Conservation (phyloP, 768 basidiomycete species). For the Pleurotus sapidus region DNA sequence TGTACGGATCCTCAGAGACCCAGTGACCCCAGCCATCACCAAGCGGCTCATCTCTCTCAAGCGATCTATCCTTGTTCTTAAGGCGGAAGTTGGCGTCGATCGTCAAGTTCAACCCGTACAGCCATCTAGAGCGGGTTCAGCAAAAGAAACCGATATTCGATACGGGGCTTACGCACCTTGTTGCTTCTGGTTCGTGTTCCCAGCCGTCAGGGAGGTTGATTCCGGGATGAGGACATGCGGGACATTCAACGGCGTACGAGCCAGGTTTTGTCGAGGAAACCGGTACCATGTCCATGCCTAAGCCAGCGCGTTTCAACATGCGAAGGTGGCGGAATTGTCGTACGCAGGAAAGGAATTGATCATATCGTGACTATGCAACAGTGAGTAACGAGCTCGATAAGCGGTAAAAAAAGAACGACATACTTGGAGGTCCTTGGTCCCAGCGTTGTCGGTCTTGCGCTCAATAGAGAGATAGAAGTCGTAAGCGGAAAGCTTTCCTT, state of each 20-base stretch:
- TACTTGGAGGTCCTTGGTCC: neutral
- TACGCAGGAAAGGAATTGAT: slow-evolving; percentile 4
- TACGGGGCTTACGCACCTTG: neutral
- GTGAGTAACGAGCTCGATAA: too few relatives aligned
- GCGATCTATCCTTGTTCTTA: slow-evolving; percentile 17
- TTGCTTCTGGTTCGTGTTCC: slow-evolving; percentile 5
- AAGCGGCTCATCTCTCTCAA: slow-evolving; percentile 18
- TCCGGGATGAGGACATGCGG: slow-evolving; percentile 21
- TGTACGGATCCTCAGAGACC: slow-evolving; percentile 10
- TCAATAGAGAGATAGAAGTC: slow-evolving; percentile 7
- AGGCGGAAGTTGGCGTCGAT: slow-evolving; percentile 31
- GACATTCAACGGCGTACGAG: slow-evolving; percentile 18
- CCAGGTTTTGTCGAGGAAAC: slow-evolving; percentile 12
- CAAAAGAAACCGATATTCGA: too few relatives aligned
- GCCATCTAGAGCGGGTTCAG: too few relatives aligned
- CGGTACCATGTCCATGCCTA: slow-evolving; percentile 12
- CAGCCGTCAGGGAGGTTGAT: slow-evolving; percentile 15
- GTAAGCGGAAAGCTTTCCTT: slow-evolving; percentile 8
- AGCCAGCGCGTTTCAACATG: slow-evolving; percentile 19
- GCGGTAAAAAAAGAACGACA: too few relatives aligned
- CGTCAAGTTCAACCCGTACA: slow-evolving; percentile 20
- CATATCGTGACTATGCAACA: slow-evolving; percentile 6
- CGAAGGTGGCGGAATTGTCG: slow-evolving; percentile 18
- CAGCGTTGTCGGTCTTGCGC: slow-evolving; percentile 8
- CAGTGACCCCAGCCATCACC: slow-evolving; percentile 19